Percentiles rank a stretch among this genome's conserved stretches.
Conservation (phyloP, 352 stramenopile species). For the Phytophthora pistaciae region DNA sequence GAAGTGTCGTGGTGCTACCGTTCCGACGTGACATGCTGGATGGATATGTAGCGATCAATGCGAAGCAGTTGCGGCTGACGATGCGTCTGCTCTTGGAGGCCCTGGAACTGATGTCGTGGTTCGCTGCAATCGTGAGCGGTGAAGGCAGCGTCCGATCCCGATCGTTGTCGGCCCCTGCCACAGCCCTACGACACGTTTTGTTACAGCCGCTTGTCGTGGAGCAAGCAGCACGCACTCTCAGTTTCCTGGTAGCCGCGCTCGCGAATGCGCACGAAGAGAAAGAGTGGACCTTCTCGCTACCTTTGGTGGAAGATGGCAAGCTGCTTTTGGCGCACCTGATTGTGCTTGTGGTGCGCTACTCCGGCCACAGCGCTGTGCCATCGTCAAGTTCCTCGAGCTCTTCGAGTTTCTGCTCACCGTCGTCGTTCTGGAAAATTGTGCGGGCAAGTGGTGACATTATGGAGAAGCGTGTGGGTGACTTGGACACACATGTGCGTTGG, state of each 20-base stretch:
- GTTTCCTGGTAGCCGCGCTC: constrained; percentile 65
- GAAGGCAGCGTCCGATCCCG: constrained; percentile 39
- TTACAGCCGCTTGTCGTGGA: constrained; percentile 69
- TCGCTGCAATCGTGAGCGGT: constrained; percentile 52
- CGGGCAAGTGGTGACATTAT: constrained; percentile 57
- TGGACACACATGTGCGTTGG: constrained; percentile 74
- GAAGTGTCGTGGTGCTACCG: constrained; percentile 45
- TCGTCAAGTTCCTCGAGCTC: constrained; percentile 16
- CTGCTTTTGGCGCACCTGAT: constrained; percentile 68
- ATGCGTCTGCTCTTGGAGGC: constrained; percentile 73
- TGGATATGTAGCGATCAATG: constrained; percentile 72
- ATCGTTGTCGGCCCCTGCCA: constrained; percentile 24
- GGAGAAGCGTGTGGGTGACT: constrained; percentile 63
- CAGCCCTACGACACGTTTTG: constrained; percentile 41
- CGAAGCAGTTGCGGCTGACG: constrained; percentile 72
- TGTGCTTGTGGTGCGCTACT: constrained; percentile 68
- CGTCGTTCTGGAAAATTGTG: constrained; percentile 73
- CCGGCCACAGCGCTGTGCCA: constrained; percentile 31
- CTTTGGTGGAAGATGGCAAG: constrained; percentile 67
- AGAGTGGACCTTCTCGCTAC: constrained; percentile 56
- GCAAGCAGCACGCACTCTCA: constrained; percentile 67
- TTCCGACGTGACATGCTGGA: constrained; percentile 69
- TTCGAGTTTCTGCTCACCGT: constrained; percentile 46
- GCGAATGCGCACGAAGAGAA: constrained; percentile 50
- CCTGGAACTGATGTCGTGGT: constrained; percentile 73